Base-by-base conservation (phyloP, 2,329 filamentous ascomycete species). In the Karstenula rhodostoma region DNA sequence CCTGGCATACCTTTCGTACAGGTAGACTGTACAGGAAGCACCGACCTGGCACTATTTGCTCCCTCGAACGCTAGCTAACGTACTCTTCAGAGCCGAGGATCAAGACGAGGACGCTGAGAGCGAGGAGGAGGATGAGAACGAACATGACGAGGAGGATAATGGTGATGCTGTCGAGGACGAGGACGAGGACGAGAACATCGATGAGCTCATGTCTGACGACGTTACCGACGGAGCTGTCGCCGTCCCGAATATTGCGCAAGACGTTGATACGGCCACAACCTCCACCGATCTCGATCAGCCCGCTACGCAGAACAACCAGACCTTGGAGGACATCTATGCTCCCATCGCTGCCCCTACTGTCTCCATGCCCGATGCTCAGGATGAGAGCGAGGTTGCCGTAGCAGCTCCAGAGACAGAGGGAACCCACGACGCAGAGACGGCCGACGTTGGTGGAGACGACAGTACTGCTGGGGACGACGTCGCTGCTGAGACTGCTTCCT, bases 91-190 rank as follows among this genome's bases (percentile, higher is more conserved):
- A 12, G 52, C 46, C 23, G 61, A 56, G 23, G 42, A 58, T 2
- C 35, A 57, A 13, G 46, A 60, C n/a, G 55, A 58, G n/a, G 48
- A 46, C 8, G 62, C 60, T 6, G 60, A 60, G 2, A 48, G 56
- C 17, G 44, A 50, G 12, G 48, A 59, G 1, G 51, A 58, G 3
- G 40, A 56, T 13, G 53, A 51, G 1, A 54, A 60, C 4, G 52
- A 46, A 19, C 44, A 46, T 9, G 56, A 49, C 19, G 56, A 56
- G 27, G 62, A 59, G 13, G 50, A 53, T 2, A 48, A 12, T 10
- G 49, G 40, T n/a, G 23, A 52, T 23, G 50, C 42, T 4, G 32
- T 40, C n/a, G 56, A 59, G 10, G 57, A 53, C 3, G 54, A 53
- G 17, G 55, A 40, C 23, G 50, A 53, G 19, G 55, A 54, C 29